Conservation (phyloP, 1,139 yeast genomes). For the Saccharomycopsis hybrid region DNA sequence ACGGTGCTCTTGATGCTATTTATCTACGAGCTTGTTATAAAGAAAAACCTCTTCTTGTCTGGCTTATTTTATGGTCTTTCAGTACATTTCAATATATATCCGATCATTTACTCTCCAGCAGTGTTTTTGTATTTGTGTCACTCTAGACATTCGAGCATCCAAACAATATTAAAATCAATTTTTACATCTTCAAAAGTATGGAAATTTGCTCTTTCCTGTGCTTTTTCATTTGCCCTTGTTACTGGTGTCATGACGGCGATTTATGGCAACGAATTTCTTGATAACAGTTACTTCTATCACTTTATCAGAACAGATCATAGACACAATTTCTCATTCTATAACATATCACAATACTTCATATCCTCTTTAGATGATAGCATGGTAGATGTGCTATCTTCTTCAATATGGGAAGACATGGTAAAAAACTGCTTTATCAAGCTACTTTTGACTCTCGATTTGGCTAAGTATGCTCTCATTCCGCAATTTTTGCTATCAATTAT, state of each 20-base stretch:
- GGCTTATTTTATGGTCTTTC: conserved; percentile 72
- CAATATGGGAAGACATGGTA: background rate
- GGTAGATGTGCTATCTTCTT: too few species aligned
- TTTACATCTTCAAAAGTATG: conserved; percentile 31
- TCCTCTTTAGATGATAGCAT: conserved; percentile 35
- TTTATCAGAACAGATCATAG: conserved; percentile 81
- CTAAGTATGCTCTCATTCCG: conserved; percentile 70
- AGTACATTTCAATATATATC: conserved; percentile 87
- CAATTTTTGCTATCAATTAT: conserved; percentile 60
- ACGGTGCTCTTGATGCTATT: conserved; percentile 69
- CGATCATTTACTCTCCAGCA: conserved; percentile 74
- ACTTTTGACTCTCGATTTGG: conserved; percentile 24
- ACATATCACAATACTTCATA: conserved; percentile 62
- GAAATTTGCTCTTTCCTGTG: conserved; percentile 36
- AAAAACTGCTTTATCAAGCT: conserved; percentile 1
- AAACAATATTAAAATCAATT: conserved; percentile 11
- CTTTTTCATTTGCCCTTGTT: conserved; percentile 39
- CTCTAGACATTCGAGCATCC: conserved; percentile 19
- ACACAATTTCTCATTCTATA: conserved; percentile 88
- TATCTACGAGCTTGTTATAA: conserved; percentile 38
- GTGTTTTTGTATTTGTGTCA: conserved; percentile 25
- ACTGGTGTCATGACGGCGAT: conserved; percentile 54
- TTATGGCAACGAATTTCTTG: conserved; percentile 73
- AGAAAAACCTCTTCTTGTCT: conserved; percentile 36
- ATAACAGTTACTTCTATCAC: conserved; percentile 79